Percentiles rank a stretch among this genome's conserved stretches.
phyloP scores from a whole-genome alignment of 1,284 basidiomycete genomes.

The Ganoderma sinense region DNA sequence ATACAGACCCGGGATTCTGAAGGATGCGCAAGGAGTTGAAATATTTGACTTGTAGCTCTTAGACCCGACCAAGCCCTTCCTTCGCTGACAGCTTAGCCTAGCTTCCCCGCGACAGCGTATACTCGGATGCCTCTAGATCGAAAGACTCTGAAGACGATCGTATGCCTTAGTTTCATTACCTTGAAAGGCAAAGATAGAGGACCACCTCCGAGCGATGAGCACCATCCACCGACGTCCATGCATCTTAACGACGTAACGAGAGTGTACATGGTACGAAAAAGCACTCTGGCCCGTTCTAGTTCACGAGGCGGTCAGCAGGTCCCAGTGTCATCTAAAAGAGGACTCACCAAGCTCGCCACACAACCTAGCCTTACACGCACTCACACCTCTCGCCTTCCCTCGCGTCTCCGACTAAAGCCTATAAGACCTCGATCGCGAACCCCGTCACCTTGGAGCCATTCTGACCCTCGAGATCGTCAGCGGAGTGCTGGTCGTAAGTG shows the following conservation, averaged over 20 bases:
- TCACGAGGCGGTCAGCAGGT: background rate
- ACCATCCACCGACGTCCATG: background rate
- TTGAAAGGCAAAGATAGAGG: background rate
- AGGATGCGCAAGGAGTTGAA: no score
- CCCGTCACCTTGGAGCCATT: constrained; percentile 36
- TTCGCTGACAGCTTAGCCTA: background rate
- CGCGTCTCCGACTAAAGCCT: background rate
- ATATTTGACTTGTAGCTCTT: no score
- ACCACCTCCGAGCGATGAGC: no score
- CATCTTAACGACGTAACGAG: background rate
- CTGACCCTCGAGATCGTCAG: no score
- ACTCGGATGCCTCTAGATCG: background rate
- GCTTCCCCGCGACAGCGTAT: background rate
- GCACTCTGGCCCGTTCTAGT: background rate
- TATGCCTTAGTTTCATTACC: background rate
- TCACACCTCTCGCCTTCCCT: background rate
- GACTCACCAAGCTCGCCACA: background rate
- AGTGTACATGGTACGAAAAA: background rate
- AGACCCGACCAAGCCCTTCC: no score
- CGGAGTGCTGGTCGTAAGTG: no score
- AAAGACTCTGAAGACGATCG: background rate
- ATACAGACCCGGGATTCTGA: background rate
- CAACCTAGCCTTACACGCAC: background rate
- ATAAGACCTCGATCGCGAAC: constrained; percentile 31
- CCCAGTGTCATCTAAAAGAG: background rate